Conservation (phyloP, 257 asterid species). For the Coffea eugenioides region DNA sequence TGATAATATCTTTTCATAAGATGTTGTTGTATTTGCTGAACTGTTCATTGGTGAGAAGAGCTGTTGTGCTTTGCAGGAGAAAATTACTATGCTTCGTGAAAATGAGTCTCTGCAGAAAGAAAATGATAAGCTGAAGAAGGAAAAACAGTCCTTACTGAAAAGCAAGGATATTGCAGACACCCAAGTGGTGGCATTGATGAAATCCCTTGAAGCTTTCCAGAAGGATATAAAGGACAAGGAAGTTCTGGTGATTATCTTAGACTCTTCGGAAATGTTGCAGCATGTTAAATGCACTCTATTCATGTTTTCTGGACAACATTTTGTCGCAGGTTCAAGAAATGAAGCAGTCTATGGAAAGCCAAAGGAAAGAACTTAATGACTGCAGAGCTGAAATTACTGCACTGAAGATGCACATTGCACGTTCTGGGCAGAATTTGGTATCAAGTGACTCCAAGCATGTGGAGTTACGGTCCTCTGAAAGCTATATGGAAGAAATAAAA, state of each 20-base stretch:
- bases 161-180: constrained; percentile 68
- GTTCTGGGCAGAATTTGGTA: constrained; percentile 42
- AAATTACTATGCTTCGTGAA: constrained; percentile 71
- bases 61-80: constrained; percentile 61
- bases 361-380: constrained; percentile 76
- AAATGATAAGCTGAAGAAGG: constrained; percentile 63
- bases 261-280: not conserved
- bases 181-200: constrained; percentile 60
- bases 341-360: constrained; percentile 71
- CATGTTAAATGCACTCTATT: constrained; percentile 5
- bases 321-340: constrained; percentile 65
- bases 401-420: constrained; percentile 74
- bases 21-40: constrained; percentile 13
- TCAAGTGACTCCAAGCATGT: constrained; percentile 34
- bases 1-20: not conserved
- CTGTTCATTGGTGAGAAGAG: constrained; percentile 19
- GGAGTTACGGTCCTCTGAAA: constrained; percentile 38
- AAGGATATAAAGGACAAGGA: constrained; percentile 90
- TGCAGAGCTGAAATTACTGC: constrained; percentile 97
- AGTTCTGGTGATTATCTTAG: constrained; percentile 43
- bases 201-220: constrained; percentile 80
- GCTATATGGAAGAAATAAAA: constrained; percentile 40
- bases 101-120: constrained; percentile 67
- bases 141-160: constrained; percentile 56
- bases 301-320: constrained; percentile 8